Conservation (phyloP, 768 basidiomycete species). For the Lactarius pseudohatsudake region DNA sequence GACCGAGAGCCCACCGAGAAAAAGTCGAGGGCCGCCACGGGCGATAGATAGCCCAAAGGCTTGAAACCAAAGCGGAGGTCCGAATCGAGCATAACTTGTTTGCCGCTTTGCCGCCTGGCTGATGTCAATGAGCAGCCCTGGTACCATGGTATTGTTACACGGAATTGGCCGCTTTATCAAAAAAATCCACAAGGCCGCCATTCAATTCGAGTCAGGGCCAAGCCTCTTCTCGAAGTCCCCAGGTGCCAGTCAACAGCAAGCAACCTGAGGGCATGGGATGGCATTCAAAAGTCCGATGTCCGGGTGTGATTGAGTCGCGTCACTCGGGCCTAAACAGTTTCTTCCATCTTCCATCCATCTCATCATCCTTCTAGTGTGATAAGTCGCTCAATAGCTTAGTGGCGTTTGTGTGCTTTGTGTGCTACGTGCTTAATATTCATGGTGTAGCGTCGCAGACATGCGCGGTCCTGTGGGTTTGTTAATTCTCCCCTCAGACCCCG, state of each 20-base stretch:
- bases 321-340: not conserved
- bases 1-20: not conserved
- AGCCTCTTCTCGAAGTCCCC: not conserved
- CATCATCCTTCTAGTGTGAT: conserved; percentile 7
- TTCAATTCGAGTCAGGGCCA: not conserved
- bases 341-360: not conserved
- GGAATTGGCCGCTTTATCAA: not conserved
- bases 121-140: not conserved
- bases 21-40: not conserved
- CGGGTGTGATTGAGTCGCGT: not conserved
- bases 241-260: not conserved
- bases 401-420: conserved; percentile 9
- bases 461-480: conserved; percentile 2
- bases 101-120: not conserved
- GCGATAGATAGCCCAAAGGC: not conserved
- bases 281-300: not conserved
- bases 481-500: conserved; percentile 3
- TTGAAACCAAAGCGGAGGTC: conserved; percentile 5
- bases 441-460: conserved; percentile 12
- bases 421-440: conserved; percentile 24
- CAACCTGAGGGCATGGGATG: not conserved
- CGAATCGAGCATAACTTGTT: not conserved
- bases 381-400: conserved; percentile 11
- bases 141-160: no score
- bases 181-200: not conserved